A percentile compares a stretch with the other conserved stretches of the same genome.
These are phyloP conservation scores for Inga leiocalycina DNA, from an alignment of 306 rosid species.

Conservation along the genomic window DNA sequence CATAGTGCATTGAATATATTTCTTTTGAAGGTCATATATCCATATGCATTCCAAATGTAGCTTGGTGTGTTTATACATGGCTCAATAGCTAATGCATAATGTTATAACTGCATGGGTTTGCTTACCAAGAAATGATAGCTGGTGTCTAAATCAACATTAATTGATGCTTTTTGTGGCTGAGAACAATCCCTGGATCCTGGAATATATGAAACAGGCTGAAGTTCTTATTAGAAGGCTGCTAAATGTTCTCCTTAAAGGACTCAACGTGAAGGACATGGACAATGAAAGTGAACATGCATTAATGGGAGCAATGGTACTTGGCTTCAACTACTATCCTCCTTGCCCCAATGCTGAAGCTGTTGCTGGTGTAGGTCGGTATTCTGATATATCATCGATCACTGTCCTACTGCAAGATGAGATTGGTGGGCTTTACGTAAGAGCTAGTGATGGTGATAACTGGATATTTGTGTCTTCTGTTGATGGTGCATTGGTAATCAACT, in stretches of 20 bases:
- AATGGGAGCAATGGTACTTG: slow-evolving; percentile 40
- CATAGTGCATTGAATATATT: background rate
- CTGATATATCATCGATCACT: slow-evolving; percentile 46
- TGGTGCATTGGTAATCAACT: slow-evolving; percentile 35
- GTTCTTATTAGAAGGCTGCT: slow-evolving; percentile 36
- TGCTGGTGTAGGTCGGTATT: slow-evolving; percentile 45
- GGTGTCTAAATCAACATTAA: background rate
- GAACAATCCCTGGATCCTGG: slow-evolving; percentile 36
- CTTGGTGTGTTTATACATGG: background rate
- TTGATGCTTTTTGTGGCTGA: slow-evolving; percentile 17
- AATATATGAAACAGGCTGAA: slow-evolving; percentile 41
- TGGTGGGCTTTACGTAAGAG: slow-evolving; percentile 44
- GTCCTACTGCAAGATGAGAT: slow-evolving; percentile 49
- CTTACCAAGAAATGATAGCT: background rate
- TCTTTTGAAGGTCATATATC: background rate
- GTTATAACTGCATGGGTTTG: too few relatives aligned
- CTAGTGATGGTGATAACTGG: slow-evolving; percentile 40
- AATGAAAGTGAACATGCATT: slow-evolving; percentile 33
- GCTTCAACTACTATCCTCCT: slow-evolving; percentile 45
- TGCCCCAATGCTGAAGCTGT: slow-evolving; percentile 47
- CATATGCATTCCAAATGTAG: background rate
- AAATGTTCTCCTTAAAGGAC: slow-evolving; percentile 34
- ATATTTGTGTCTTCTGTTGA: slow-evolving; percentile 39
- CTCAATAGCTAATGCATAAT: background rate
- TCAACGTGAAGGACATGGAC: slow-evolving; percentile 41